Percentiles rank a stretch among this genome's conserved stretches.
These are phyloP conservation scores for Chalara sp. DNA, from an alignment of 2,329 filamentous ascomycete genomes.

Conservation along the genomic window DNA sequence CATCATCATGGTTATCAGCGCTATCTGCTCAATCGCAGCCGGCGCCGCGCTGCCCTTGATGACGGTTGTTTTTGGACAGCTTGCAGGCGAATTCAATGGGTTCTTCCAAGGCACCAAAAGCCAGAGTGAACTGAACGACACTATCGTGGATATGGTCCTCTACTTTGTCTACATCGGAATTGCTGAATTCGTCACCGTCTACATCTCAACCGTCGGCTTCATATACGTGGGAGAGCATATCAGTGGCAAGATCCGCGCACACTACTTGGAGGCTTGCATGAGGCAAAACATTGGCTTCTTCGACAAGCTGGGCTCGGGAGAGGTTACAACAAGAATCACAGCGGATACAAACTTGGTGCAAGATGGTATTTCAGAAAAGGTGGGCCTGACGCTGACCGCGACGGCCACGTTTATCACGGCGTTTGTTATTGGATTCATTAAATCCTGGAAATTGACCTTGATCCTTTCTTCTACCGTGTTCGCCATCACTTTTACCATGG, in stretches of 20 bases:
- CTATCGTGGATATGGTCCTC: constrained; percentile 59
- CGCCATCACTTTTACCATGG: constrained; percentile 74
- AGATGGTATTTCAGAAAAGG: constrained; percentile 88
- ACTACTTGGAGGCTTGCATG: constrained; percentile 79
- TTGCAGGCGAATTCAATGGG: constrained; percentile 63
- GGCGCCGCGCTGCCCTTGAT: constrained; percentile 52
- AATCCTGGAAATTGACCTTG: constrained; percentile 87
- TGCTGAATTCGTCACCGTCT: constrained; percentile 70
- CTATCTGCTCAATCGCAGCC: constrained; percentile 47
- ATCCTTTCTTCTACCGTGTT: constrained; percentile 80
- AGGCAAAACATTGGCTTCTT: constrained; percentile 89
- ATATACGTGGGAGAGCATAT: constrained; percentile 82
- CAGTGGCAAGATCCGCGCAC: constrained; percentile 69
- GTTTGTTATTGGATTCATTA: constrained; percentile 84
- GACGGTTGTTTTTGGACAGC: constrained; percentile 65
- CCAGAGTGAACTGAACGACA: constrained; percentile 49
- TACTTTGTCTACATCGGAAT: constrained; percentile 85
- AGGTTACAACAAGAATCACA: constrained; percentile 91
- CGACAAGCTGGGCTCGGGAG: constrained; percentile 86
- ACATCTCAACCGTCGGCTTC: constrained; percentile 79
- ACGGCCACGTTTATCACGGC: constrained; percentile 79
- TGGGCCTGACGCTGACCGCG: constrained; percentile 69
- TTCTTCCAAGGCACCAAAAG: constrained; percentile 43
- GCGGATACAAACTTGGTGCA: constrained; percentile 91
- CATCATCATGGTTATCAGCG: constrained; percentile 42